These are phyloP conservation scores for Pythium myriotylum DNA, from an alignment of 352 stramenopile genomes.

Conservation along the genomic window DNA sequence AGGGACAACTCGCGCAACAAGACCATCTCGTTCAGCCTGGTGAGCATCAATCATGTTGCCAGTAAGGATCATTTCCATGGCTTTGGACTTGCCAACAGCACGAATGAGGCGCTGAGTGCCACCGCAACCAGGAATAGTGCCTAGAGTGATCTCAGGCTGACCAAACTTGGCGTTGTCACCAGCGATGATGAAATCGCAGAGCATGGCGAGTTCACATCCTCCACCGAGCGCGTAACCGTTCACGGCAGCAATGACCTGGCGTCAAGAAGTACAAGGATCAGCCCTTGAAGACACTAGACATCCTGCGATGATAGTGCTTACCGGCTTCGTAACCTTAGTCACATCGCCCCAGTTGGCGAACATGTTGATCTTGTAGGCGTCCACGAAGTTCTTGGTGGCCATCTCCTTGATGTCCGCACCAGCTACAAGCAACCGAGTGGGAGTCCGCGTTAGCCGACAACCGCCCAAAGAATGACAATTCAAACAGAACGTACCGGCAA, in stretches of 20 bases:
- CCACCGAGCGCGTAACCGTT: constrained; percentile 98
- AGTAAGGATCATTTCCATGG: constrained; percentile 99
- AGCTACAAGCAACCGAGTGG: constrained; percentile 41
- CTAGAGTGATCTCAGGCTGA: constrained; percentile 98
- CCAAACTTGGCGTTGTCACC: constrained; percentile 97
- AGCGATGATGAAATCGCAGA: constrained; percentile 98
- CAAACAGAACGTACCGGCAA: constrained; percentile 69
- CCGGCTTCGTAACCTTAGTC: constrained; percentile 93
- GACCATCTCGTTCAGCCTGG: constrained; percentile 92
- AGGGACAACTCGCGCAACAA: constrained; percentile 94
- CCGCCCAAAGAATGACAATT: no score
- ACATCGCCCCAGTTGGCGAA: constrained; percentile 97
- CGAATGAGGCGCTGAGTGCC: constrained; percentile 97
- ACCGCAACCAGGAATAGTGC: constrained; percentile 96
- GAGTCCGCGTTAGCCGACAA: no score
- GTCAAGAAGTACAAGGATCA: background rate
- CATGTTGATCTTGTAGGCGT: constrained; percentile 95
- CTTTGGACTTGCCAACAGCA: constrained; percentile 97
- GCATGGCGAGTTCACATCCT: constrained; percentile 98
- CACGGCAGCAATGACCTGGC: constrained; percentile 93
- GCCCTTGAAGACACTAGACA: no score
- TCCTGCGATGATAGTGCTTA: constrained; percentile 16
- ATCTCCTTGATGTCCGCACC: constrained; percentile 98
- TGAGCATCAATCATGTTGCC: constrained; percentile 96
- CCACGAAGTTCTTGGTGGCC: constrained; percentile 91